Evolutionary conservation across 257 asterid genomes (phyloP), one percentile per base, ranked within the genome.

Genomic region (Buddleja alternifolia): DNA sequence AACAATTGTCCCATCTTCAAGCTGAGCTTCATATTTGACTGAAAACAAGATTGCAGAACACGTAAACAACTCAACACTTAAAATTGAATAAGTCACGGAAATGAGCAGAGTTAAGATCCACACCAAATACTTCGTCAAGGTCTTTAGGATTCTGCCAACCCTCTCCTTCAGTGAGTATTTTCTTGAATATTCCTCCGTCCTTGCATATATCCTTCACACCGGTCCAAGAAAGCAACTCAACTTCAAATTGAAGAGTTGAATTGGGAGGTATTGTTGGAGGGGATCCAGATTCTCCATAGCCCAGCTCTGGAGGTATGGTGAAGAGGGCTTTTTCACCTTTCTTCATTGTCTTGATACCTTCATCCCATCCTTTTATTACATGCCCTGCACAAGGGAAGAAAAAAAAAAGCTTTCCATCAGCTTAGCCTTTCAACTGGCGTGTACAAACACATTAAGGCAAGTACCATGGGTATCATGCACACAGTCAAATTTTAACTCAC

Each of bases 291-390:
- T 81, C 86, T 10, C 92, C 87, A 69, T 83, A 86, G 16, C 86
- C 92, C 57, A 81, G 77, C 46, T 73, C 74, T 8, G 87, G 83
- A 23, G 86, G 92, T 6, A 86, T 66, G 53, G 89, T 79, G 71
- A 86, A 73, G 50, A 83, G 60, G 58, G 88, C 80, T 70, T 79
- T 86, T 75, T 86, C 92, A 2, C 85, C 87, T 62, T 86, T 86
- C 73, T 71, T 86, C 92, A 86, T 86, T 17, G 85, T 81, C 72
- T 74, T 77, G 61, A 85, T 75, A 65, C 85, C 84, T 82, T 85
- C 88, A 67, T 85, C 86, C 88, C 85, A 85, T 52, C 91, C 91
- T 77, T 78, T 76, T 14, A 85, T 85, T 15, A 83, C 91, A 34
- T 78, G 69, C 8, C 88, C 91, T 85, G 77, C 55, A 67, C 0